Percentiles rank a stretch among this genome's conserved stretches.
Evolutionary conservation across 192 early-diverging fungal species (phyloP).

Genomic region (Coemansia furcata): DNA sequence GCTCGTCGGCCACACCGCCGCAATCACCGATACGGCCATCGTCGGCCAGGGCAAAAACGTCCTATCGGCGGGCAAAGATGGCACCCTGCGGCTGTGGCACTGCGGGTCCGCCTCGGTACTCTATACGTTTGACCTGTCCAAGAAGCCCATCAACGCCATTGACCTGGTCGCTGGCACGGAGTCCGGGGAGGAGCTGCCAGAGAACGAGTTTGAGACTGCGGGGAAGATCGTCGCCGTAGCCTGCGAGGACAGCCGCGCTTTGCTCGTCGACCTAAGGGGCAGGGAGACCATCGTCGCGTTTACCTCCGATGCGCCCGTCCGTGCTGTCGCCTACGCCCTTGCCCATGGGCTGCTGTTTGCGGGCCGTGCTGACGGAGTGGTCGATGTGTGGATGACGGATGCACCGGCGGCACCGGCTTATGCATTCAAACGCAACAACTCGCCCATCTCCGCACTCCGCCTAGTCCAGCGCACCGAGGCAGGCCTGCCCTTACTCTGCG

Average conservation of each 20-base stretch:
- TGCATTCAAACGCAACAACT: constrained; percentile 28
- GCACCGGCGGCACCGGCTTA: neutral
- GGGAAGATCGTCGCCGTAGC: constrained; percentile 25
- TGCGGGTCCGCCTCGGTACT: constrained; percentile 28
- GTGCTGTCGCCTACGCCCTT: constrained; percentile 34
- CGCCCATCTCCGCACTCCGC: constrained; percentile 26
- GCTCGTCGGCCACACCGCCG: constrained; percentile 62
- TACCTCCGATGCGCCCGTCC: constrained; percentile 21
- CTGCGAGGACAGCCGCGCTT: constrained; percentile 41
- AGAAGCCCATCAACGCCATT: constrained; percentile 25
- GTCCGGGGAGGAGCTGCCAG: neutral
- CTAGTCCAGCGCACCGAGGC: constrained; percentile 17
- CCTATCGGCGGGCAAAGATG: constrained; percentile 52
- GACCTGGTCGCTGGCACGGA: neutral
- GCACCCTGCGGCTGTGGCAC: constrained; percentile 45
- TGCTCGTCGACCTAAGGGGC: constrained; percentile 19
- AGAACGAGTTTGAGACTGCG: constrained; percentile 22
- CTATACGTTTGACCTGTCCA: constrained; percentile 32
- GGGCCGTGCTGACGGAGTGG: constrained; percentile 31
- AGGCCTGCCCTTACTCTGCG: constrained; percentile 19
- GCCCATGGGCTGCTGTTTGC: constrained; percentile 5
- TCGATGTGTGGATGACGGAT: constrained; percentile 20
- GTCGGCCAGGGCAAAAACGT: constrained; percentile 66
- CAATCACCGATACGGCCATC: constrained; percentile 65
- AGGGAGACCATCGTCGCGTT: constrained; percentile 14